These are phyloP conservation scores for Hypomyces rosellus DNA, from an alignment of 2,329 filamentous ascomycete genomes.

Conservation along the genomic window DNA sequence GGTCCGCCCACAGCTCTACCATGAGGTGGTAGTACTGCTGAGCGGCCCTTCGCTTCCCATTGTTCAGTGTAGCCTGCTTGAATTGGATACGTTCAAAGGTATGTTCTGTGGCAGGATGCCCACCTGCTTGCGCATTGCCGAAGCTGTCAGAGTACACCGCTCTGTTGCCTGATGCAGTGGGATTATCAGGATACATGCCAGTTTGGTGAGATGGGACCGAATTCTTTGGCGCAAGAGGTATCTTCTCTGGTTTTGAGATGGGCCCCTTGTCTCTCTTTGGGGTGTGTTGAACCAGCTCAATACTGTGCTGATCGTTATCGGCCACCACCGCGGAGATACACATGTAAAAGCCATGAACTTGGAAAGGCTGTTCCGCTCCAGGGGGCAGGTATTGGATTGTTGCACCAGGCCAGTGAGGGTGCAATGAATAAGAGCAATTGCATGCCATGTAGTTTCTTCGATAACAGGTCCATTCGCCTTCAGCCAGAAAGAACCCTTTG, in stretches of 20 bases:
- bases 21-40: conserved; percentile 93
- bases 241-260: conserved; percentile 63
- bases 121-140: conserved; percentile 20
- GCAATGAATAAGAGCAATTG: conserved; percentile 68
- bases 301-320: conserved; percentile 65
- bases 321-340: conserved; percentile 79
- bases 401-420: conserved; percentile 46
- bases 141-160: conserved; percentile 39
- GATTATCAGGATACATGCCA: conserved; percentile 37
- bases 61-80: conserved; percentile 90
- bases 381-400: conserved; percentile 45
- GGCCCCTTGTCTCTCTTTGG: conserved; percentile 88
- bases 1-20: conserved; percentile 72
- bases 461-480: conserved; percentile 88
- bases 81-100: conserved; percentile 89
- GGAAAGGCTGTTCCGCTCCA: conserved; percentile 50
- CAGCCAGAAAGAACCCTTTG: conserved; percentile 79
- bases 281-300: conserved; percentile 84
- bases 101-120: conserved; percentile 44
- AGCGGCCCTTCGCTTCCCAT: conserved; percentile 81
- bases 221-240: conserved; percentile 63
- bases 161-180: conserved; percentile 18
- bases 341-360: conserved; percentile 72
- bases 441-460: conserved; percentile 87
- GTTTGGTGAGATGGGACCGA: conserved; percentile 45